Evolutionary conservation across 2,329 filamentous ascomycete genomes (phyloP).

Genomic region (Cercospora sp.): DNA sequence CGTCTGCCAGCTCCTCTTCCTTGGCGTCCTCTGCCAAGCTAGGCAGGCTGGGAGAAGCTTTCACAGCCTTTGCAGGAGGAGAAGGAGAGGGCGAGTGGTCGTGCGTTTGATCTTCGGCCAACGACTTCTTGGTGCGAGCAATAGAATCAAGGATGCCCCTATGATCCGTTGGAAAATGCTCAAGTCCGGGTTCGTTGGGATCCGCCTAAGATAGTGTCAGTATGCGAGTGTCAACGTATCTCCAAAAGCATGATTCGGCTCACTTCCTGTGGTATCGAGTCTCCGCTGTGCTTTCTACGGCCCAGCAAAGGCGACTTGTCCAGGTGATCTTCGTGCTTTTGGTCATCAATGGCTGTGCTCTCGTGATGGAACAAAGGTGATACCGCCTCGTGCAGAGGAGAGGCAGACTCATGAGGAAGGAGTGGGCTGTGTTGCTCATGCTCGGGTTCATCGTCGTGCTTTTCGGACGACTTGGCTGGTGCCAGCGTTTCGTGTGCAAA

Average conservation of each 20-base stretch:
- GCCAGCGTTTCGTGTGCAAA: constrained; percentile 37
- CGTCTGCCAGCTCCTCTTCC: constrained; percentile 22
- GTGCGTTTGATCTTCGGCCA: constrained; percentile 30
- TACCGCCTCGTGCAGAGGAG: constrained; percentile 29
- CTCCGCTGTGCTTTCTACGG: constrained; percentile 21
- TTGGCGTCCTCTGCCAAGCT: constrained; percentile 35
- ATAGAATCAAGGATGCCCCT: constrained; percentile 39
- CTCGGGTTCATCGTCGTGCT: constrained; percentile 19
- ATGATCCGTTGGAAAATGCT: constrained; percentile 39
- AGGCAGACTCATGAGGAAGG: constrained; percentile 42
- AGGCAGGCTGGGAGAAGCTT: constrained; percentile 27
- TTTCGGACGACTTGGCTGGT: constrained; percentile 8
- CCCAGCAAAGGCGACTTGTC: constrained; percentile 12
- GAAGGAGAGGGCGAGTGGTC: constrained; percentile 15
- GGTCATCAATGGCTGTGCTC: constrained; percentile 28
- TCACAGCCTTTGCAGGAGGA: constrained; percentile 19
- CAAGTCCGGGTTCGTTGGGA: constrained; percentile 36
- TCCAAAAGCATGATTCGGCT: neutral
- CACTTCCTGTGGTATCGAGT: constrained; percentile 15
- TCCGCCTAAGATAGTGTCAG: constrained; percentile 28
- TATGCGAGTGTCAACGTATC: neutral
- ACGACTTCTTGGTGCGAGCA: constrained; percentile 28
- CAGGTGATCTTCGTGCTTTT: constrained; percentile 21
- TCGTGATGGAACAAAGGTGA: constrained; percentile 39
- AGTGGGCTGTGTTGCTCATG: constrained; percentile 36